A percentile compares a stretch with the other conserved stretches of the same genome.
Evolutionary conservation across 768 basidiomycete species (phyloP).

Genomic region (Suillus cothurnatus): DNA sequence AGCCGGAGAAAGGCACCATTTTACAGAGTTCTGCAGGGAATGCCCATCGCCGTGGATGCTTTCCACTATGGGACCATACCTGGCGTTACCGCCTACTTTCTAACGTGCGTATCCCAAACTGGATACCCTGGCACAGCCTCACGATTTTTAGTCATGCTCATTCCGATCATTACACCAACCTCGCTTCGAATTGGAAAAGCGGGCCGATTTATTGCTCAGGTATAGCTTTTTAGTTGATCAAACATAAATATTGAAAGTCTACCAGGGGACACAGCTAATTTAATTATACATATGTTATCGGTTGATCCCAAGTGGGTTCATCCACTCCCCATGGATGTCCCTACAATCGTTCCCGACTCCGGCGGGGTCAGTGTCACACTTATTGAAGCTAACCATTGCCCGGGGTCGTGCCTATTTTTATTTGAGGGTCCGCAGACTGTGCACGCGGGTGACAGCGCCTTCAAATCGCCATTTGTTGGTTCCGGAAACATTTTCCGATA

Average conservation of each 20-base stretch:
- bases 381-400: slow-evolving; percentile 99
- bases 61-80: slow-evolving; percentile 94
- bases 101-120: slow-evolving; percentile 59
- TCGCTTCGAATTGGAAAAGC: slow-evolving; percentile 83
- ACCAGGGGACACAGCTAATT: slow-evolving; percentile 78
- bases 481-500: slow-evolving; percentile 77
- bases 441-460: slow-evolving; percentile 82
- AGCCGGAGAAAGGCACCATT: slow-evolving; percentile 83
- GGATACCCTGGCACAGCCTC: slow-evolving; percentile 11
- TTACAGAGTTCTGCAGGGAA: slow-evolving; percentile 93
- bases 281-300: slow-evolving; percentile 88
- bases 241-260: slow-evolving; percentile 9
- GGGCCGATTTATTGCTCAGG: slow-evolving; percentile 96
- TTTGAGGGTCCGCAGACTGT: slow-evolving; percentile 92
- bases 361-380: slow-evolving; percentile 87
- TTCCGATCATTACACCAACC: slow-evolving; percentile 94
- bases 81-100: slow-evolving; percentile 85
- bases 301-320: slow-evolving; percentile 91
- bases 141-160: slow-evolving; percentile 78
- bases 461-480: slow-evolving; percentile 72
- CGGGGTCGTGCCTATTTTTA: slow-evolving; percentile 91
- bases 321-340: slow-evolving; percentile 78
- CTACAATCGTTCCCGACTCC: slow-evolving; percentile 77
- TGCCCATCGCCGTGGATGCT: slow-evolving; percentile 98
- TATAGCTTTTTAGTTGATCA: slow-evolving; percentile 16